Conservation (phyloP, 192 early-diverging fungal genomes). For the Geranomyces variabilis region DNA sequence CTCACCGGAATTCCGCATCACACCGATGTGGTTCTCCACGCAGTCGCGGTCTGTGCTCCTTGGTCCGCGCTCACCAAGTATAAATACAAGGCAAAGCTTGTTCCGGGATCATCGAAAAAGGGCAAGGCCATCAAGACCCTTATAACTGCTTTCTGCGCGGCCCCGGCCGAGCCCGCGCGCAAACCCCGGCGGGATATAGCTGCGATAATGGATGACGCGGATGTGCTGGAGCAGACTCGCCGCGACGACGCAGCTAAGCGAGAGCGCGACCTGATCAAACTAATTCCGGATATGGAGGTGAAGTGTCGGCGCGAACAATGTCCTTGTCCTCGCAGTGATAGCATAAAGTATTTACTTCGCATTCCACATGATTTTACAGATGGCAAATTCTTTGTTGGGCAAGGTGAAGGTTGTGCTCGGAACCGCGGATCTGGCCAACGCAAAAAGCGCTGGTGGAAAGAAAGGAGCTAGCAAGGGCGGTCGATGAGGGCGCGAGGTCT, state of each 20-base stretch:
- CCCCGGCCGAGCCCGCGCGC: constrained; percentile 41
- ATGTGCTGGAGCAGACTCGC: constrained; percentile 25
- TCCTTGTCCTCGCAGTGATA: constrained; percentile 66
- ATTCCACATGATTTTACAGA: background rate
- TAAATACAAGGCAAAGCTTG: constrained; percentile 94
- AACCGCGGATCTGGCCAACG: background rate
- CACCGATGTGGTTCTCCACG: constrained; percentile 79
- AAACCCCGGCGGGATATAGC: background rate
- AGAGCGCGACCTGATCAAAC: constrained; percentile 77
- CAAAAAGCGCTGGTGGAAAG: constrained; percentile 24
- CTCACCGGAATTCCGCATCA: constrained; percentile 79
- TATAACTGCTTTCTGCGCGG: constrained; percentile 45
- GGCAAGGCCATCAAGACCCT: constrained; percentile 80
- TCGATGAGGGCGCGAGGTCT: background rate
- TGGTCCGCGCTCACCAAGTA: constrained; percentile 82
- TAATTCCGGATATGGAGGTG: constrained; percentile 78
- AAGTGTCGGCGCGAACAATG: constrained; percentile 48
- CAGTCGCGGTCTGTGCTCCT: constrained; percentile 93
- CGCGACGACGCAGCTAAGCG: constrained; percentile 30
- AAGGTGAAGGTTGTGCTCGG: constrained; percentile 70
- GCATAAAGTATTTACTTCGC: no score
- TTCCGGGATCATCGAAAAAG: constrained; percentile 87
- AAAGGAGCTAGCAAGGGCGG: constrained; percentile 19
- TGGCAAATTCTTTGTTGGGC: constrained; percentile 79
- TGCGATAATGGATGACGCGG: background rate